Conservation (phyloP, 768 basidiomycete genomes). For the Cytidiella melzeri region DNA sequence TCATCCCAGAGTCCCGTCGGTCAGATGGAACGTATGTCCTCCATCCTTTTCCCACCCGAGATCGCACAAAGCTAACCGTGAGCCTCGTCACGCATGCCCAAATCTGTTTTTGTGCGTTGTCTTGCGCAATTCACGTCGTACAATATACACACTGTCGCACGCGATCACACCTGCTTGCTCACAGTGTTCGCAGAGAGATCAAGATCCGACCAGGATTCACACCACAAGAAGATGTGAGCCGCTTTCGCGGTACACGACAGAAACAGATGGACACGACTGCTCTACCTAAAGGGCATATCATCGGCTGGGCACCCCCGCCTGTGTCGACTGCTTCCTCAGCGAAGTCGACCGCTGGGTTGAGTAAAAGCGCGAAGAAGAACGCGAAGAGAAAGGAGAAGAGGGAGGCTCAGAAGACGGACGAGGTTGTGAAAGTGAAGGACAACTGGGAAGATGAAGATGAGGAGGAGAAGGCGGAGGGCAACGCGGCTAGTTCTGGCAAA, state of each 20-base stretch:
- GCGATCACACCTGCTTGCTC: neutral
- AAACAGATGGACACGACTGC: conserved; percentile 58
- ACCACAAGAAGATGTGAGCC: conserved; percentile 88
- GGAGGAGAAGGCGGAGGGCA: conserved; percentile 21
- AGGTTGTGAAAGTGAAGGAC: conserved; percentile 56
- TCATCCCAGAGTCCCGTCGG: conserved; percentile 79
- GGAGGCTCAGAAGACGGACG: conserved; percentile 34
- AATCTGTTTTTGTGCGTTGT: too few relatives aligned
- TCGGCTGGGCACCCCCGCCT: conserved; percentile 71
- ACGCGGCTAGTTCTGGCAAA: conserved; percentile 10
- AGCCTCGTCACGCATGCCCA: too few relatives aligned
- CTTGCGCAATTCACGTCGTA: too few relatives aligned
- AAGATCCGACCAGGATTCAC: conserved; percentile 92
- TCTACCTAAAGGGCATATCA: conserved; percentile 73
- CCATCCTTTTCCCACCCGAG: neutral
- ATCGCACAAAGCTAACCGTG: neutral
- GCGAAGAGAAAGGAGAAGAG: conserved; percentile 76
- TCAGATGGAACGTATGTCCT: conserved; percentile 82
- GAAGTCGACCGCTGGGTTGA: conserved; percentile 27
- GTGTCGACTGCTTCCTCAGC: conserved; percentile 28
- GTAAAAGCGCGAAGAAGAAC: conserved; percentile 62
- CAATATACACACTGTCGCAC: neutral
- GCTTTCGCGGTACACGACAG: conserved; percentile 76
- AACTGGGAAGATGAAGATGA: conserved; percentile 77
- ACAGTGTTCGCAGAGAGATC: conserved; percentile 78